Evolutionary conservation across 1,284 basidiomycete species (phyloP), one percentile per base, ranked within the genome.

Genomic region (Inonotus obliquus): DNA sequence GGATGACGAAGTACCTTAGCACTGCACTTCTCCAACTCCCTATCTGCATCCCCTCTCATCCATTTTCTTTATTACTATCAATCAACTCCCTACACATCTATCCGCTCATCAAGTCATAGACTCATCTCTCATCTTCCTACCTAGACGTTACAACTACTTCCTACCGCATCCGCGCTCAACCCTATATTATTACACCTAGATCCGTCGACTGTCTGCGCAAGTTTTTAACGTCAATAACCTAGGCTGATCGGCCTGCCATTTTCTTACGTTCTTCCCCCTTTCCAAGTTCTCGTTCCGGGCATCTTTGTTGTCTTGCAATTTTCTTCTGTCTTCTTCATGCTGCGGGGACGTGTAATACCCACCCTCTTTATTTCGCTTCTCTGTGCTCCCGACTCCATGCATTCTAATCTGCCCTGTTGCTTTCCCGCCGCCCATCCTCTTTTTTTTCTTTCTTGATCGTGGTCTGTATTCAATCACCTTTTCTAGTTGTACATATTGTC

Each of bases 1-100:
- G 55, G 67, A 75, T 54, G 71, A 77, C 39, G 74, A 72, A 35
- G 59, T 51, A 19, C 60, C 61, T 45, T 64, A 55, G 61, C 41
- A 9, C 2, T 27, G 9, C 37, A 2, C 5, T 14, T 27, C 9
- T 4, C 19, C 6, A 21, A 13, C 38, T 14, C n/a, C 41, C 39
- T 57, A n/a, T 21, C 38, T 52, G 51, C 27, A n/a, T 13, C 19
- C 47, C 19, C 41, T 17, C 41, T 44, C 41, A n/a, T 44, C 7
- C 41, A 6, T 1, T 54, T 53, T 53, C n/a, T 53, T 45, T 14
- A n/a, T 35, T 38, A 25, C 47, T 44, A 19, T 17, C 59, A 21
- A 25, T 49, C 59, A 55, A 52, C 55, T 44, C 47, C 21, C 35
- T 25, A 49, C 37, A 10, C 38, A 25, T 38, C 37, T 29, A 4